Evolutionary conservation across 148 eudicot genomes (phyloP), one percentile per base, ranked within the genome.

Genomic region (Heliosperma pusillum): DNA sequence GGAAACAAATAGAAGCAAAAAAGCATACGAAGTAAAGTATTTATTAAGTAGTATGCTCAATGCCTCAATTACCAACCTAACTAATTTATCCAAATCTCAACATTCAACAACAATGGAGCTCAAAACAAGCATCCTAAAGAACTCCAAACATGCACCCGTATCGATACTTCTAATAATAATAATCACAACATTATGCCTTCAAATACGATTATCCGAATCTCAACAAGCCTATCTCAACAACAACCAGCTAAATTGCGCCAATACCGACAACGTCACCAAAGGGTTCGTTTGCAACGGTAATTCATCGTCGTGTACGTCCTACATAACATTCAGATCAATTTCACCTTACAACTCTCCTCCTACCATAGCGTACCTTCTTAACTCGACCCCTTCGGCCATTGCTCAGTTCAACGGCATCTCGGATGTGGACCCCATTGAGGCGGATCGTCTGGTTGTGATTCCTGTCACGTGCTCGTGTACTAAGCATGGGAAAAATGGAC

Each of bases 191-290:
- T 29, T 80, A 11, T 42, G 58, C 61, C 70, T 70, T 44, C 83
- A 80, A 61, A 36, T 73, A 42, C 16, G 2, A 12, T 29, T 63
- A 64, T 63, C 71, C 6, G 30, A 69, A 56, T 69, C 81, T 20
- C 97, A 92, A 74, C 97, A 92, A 45, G 25, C 77, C 6, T 92
- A 92, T 70, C 64, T 90, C 25, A 67, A 88, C 85, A 88, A 92
- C 85, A 53, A 76, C n/a, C 95, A 92, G 50, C 86, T 87, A 11
- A 76, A 76, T 47, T 90, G 95, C 79, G 15, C 45, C 0, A 20
- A 22, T 4, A 79, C 81, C 77, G 61, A 26, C 81, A 78, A 55
- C 57, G 71, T 66, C 73, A 83, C 93, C n/a, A 64, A 73, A 10
- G 97, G 97, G 24, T 89, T 64, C 74, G 12, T 65, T 44, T 93